Evolutionary conservation across 1,139 yeast genomes (phyloP), one percentile per base, ranked within the genome.

Genomic region (Hyphopichia pseudoburtonii): DNA sequence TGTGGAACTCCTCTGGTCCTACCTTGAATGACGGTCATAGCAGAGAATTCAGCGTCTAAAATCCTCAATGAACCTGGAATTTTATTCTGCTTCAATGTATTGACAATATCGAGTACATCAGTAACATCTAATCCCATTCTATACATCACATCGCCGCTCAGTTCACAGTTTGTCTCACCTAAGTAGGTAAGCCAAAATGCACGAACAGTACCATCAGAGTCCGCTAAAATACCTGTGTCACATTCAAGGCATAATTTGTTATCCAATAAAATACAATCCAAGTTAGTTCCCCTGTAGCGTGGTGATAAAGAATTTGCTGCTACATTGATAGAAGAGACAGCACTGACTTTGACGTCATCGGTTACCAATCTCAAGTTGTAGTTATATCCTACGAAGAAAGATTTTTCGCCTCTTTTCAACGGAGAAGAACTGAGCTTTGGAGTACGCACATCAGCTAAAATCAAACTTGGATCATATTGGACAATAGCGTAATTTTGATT

Each of bases 1-100:
- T 86, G 92, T 1, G 92, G 77, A 16, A 89, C 95, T 12, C 95
- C 95, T 52, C 88, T 74, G 34, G 86, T 77, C 60, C 96, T 79
- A 3, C 95, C 95, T 51, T 82, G 85, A 21, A 82, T 74, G 18
- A 88, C 71, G 1, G 87, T 76, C 35, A 85, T 69, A 0, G 90
- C 71, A 22, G 77, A 74, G 49, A 87, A 82, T 51, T 87, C 96
- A 29, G 88, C 82, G 52, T 88, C 96, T 37, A 90, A 70, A 37
- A 87, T 82, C 43, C 86, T 66, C 35, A 76, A 67, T 7, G 78
- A 72, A 28, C 69, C 64, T 3, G 92, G 88, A 8, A 66, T 62
- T 28, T 66, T 57, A 24, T 79, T 78, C 14, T 64, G 56, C 44
- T 78, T 76, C 44, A 86, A 72, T 29, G 70, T 65, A 17, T 71